These are phyloP conservation scores for Candida rishiriensis DNA, from an alignment of 805 yeast genomes.

Conservation along the genomic window DNA sequence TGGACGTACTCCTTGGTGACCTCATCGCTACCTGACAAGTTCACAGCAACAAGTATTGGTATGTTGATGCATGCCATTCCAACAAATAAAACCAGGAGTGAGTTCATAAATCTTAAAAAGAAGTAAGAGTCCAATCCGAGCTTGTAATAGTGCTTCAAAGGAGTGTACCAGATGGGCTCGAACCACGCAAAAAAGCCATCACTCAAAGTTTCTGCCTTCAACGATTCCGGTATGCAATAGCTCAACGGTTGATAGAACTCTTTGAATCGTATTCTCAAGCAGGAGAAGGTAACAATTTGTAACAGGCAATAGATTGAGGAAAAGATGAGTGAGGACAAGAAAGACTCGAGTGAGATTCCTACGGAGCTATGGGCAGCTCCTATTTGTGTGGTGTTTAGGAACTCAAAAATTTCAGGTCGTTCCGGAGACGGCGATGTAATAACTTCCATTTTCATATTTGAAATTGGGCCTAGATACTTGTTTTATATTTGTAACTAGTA, in stretches of 20 bases:
- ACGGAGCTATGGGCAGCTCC: slow-evolving; percentile 26
- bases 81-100: slow-evolving; percentile 47
- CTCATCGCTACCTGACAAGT: slow-evolving; percentile 37
- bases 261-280: slow-evolving; percentile 32
- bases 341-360: slow-evolving; percentile 54
- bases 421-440: slow-evolving; percentile 1
- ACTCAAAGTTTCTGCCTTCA: slow-evolving; percentile 35
- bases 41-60: slow-evolving; percentile 62
- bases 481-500: no score
- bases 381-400: slow-evolving; percentile 19
- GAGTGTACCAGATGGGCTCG: slow-evolving; percentile 32
- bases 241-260: slow-evolving; percentile 54
- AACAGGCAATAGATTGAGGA: slow-evolving; percentile 49
- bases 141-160: slow-evolving; percentile 39
- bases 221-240: slow-evolving; percentile 37
- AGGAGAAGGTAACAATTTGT: slow-evolving; percentile 43
- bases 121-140: slow-evolving; percentile 75
- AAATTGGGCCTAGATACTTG: no score
- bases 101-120: slow-evolving; percentile 56
- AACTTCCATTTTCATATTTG: no score
- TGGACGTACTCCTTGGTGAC: slow-evolving; percentile 13
- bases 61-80: slow-evolving; percentile 51
- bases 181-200: slow-evolving; percentile 56
- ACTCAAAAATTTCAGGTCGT: slow-evolving; percentile 14
- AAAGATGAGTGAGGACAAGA: slow-evolving; percentile 51